Percentiles rank a stretch among this genome's conserved stretches.
Conservation (phyloP, 345 rosid genomes). For the Corchorus olitorius region DNA sequence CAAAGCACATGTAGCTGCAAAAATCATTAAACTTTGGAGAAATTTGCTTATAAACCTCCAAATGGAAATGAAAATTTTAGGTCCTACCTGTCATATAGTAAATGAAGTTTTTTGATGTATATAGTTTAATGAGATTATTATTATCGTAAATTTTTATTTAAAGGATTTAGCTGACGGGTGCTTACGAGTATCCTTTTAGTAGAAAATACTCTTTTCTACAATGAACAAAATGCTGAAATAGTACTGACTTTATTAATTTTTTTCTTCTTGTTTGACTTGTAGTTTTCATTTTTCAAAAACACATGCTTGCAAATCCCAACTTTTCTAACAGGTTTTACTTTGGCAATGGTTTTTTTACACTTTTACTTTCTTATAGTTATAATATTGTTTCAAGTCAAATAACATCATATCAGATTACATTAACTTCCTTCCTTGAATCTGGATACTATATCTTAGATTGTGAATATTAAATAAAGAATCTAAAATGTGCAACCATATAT, state of each 20-base stretch:
- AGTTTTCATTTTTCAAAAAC: not conserved
- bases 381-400: not conserved
- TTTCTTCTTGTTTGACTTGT: not conserved
- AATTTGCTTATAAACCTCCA: not conserved
- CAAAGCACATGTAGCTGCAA: not conserved
- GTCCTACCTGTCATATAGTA: not conserved
- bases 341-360: too few species aligned
- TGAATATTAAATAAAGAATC: not conserved
- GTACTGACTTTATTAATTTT: not conserved
- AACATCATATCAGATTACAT: conserved; percentile 6
- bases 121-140: not conserved
- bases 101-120: not conserved
- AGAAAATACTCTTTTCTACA: too few species aligned
- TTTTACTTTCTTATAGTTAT: too few species aligned
- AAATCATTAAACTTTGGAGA: not conserved
- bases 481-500: not conserved
- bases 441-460: not conserved
- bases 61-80: too few species aligned
- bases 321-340: not conserved
- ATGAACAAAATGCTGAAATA: too few species aligned
- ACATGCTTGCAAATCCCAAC: not conserved
- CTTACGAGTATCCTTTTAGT: too few species aligned
- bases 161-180: too few species aligned
- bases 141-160: not conserved
- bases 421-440: too few species aligned